Evolutionary conservation across 352 stramenopile species (phyloP).

Genomic region (Plasmopara viticola): DNA sequence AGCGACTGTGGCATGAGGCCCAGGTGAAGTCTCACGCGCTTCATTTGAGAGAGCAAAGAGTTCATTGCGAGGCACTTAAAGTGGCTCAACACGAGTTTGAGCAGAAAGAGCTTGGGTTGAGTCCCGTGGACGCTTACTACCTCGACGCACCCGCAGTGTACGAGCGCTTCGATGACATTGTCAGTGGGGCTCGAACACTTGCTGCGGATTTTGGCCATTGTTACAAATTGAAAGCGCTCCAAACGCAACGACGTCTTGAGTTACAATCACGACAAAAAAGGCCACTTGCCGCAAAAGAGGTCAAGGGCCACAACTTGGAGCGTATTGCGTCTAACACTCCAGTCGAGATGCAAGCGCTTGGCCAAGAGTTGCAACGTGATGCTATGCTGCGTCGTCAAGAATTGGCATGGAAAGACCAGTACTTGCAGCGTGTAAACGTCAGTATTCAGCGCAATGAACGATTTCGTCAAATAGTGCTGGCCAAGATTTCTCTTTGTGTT

Average conservation of each 20-base stretch:
- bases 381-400: constrained; percentile 31
- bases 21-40: constrained; percentile 46
- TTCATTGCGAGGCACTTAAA: constrained; percentile 52
- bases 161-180: constrained; percentile 32
- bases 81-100: constrained; percentile 56
- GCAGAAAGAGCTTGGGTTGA: constrained; percentile 53
- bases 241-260: constrained; percentile 38
- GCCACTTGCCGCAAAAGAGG: constrained; percentile 28
- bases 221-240: constrained; percentile 46
- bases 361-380: constrained; percentile 34
- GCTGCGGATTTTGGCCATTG: constrained; percentile 49
- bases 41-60: constrained; percentile 38
- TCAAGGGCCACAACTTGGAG: constrained; percentile 49
- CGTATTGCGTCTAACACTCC: constrained; percentile 47
- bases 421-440: constrained; percentile 58
- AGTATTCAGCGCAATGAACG: constrained; percentile 66
- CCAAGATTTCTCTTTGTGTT: constrained; percentile 27
- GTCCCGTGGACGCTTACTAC: constrained; percentile 45
- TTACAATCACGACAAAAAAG: constrained; percentile 25
- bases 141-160: constrained; percentile 39
- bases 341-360: constrained; percentile 37
- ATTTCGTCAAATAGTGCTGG: constrained; percentile 40
- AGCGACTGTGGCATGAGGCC: constrained; percentile 32
- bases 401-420: constrained; percentile 54
- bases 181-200: constrained; percentile 29